A percentile compares a stretch with the other conserved stretches of the same genome.
phyloP scores from a whole-genome alignment of 1,139 yeast genomes.

The Scheffersomyces titani region DNA sequence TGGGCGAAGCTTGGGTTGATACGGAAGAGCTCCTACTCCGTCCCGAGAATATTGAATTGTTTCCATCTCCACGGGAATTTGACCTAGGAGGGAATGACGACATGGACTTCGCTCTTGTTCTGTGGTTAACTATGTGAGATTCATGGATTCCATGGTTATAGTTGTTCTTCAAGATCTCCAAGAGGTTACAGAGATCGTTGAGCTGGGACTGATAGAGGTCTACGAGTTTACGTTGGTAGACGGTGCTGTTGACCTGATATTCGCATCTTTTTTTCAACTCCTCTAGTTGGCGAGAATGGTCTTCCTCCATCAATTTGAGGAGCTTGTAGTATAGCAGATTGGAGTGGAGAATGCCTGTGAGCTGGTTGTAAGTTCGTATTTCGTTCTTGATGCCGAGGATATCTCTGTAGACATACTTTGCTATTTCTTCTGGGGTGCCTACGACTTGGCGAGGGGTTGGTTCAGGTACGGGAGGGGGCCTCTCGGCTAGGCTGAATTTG shows the following conservation, averaged over 20 bases:
- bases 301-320: constrained; percentile 18
- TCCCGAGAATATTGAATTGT: not conserved
- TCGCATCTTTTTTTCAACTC: constrained; percentile 11
- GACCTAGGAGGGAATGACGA: not conserved
- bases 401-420: constrained; percentile 21
- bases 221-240: constrained; percentile 17
- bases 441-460: constrained; percentile 3
- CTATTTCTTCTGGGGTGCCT: constrained; percentile 21
- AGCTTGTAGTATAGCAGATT: constrained; percentile 19
- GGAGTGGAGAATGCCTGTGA: constrained; percentile 16
- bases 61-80: not conserved
- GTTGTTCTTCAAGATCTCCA: constrained; percentile 24
- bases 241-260: constrained; percentile 9
- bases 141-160: constrained; percentile 18
- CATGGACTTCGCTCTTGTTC: not conserved
- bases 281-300: constrained; percentile 15
- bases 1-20: not conserved
- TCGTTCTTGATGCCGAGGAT: constrained; percentile 18
- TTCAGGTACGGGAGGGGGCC: not conserved
- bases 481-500: not conserved
- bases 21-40: not conserved
- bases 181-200: constrained; percentile 19
- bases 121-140: constrained; percentile 9
- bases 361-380: constrained; percentile 19
- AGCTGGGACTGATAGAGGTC: constrained; percentile 17